Evolutionary conservation across 2,329 filamentous ascomycete genomes (phyloP).

Genomic region (Plectosphaerella cucumerina): DNA sequence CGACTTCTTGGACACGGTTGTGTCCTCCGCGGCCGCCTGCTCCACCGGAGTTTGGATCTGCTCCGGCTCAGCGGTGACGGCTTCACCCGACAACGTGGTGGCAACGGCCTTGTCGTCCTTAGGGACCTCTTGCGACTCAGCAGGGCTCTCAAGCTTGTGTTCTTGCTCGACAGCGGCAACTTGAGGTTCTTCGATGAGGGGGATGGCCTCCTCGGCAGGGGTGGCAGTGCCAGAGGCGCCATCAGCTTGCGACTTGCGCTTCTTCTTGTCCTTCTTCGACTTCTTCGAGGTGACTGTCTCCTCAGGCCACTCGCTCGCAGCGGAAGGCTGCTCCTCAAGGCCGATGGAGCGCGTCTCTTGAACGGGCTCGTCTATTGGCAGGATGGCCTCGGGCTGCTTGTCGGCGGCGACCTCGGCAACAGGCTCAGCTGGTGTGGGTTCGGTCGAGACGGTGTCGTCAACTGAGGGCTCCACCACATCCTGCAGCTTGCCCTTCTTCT

Average conservation of each 20-base stretch:
- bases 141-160: not conserved
- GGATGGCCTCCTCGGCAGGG: not conserved
- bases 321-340: not conserved
- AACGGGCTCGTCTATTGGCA: too few species aligned
- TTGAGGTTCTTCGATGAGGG: not conserved
- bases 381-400: conserved; percentile 1
- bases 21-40: not conserved
- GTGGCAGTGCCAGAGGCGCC: conserved; percentile 1
- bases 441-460: conserved; percentile 3
- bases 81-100: not conserved
- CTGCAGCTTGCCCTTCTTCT: conserved; percentile 15
- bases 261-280: conserved; percentile 17
- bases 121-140: not conserved
- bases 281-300: conserved; percentile 1
- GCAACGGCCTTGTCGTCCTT: not conserved
- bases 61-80: not conserved
- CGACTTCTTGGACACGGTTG: conserved; percentile 3
- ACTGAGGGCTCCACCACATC: conserved; percentile 10
- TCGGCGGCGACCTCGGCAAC: conserved; percentile 1
- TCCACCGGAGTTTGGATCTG: not conserved
- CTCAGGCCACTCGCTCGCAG: conserved; percentile 1
- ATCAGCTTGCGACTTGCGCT: conserved; percentile 15
- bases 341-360: not conserved
- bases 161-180: not conserved
- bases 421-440: not conserved